A percentile compares a stretch with the other conserved stretches of the same genome.
Conservation (phyloP, 2,329 filamentous ascomycete species). For the Claviceps quebecensis region DNA sequence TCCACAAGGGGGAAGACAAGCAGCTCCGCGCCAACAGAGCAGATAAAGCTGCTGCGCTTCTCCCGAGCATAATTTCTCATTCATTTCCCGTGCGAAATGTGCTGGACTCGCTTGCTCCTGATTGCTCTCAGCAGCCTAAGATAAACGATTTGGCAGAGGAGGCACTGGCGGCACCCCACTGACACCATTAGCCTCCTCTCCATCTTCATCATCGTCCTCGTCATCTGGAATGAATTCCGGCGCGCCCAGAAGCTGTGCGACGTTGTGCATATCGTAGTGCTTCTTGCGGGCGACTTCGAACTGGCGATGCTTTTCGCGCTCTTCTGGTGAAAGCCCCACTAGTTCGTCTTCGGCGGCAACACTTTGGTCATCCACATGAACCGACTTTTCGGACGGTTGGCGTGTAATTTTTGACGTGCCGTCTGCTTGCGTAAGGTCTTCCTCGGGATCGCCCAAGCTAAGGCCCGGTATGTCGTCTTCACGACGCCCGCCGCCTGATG, state of each 20-base stretch:
- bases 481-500: conserved; percentile 28
- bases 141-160: conserved; percentile 27
- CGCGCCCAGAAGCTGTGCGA: conserved; percentile 73
- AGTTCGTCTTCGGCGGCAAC: conserved; percentile 42
- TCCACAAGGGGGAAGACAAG: no score
- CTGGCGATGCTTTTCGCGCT: conserved; percentile 76
- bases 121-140: conserved; percentile 11
- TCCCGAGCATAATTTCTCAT: no score
- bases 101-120: neutral
- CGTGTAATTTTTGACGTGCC: conserved; percentile 19
- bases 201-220: conserved; percentile 41
- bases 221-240: conserved; percentile 52
- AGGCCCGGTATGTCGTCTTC: conserved; percentile 79
- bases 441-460: conserved; percentile 85
- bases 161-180: conserved; percentile 26
- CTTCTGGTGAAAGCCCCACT: conserved; percentile 49
- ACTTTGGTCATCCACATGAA: conserved; percentile 59
- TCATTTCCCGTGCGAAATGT: neutral
- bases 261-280: conserved; percentile 97
- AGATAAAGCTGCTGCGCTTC: no score
- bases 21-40: no score
- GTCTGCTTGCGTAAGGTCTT: conserved; percentile 40
- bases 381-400: conserved; percentile 46
- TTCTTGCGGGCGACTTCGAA: conserved; percentile 89
- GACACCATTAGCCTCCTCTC: conserved; percentile 19